Evolutionary conservation across 2,329 filamentous ascomycete species (phyloP), one percentile per base, ranked within the genome.

Genomic region (Xylaria sp.): DNA sequence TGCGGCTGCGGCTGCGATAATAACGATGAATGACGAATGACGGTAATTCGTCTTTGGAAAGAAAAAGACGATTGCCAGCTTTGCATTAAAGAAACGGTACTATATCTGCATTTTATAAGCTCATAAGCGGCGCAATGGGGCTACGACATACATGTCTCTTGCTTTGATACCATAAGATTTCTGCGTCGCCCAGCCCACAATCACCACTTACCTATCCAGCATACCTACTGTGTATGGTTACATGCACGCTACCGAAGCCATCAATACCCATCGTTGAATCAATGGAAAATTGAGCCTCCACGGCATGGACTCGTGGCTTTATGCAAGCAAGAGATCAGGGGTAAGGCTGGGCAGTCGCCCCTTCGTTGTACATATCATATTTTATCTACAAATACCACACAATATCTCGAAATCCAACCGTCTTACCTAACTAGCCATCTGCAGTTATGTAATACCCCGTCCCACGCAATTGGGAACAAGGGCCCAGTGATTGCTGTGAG

Each of bases 11-110:
- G 12, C 23, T 33, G 46, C 31, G 42, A 58, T 17, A 56, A 15
- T 64, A 64, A 66, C 54, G 64, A 66, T 54, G 17, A 66, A 53
- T 61, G 43, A 57, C n/a, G n/a, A 61, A 66, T 61, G 57, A 64
- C 23, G 21, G 50, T 51, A 11, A 21, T 54, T 54, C 31, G 23
- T 51, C 43, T 62, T 60, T 60, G 59, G 46, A 60, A 38, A 33
- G 45, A 57, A 62, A 40, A 47, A 49, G 33, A 47, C 33, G 19
- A 45, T 51, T 57, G 25, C 28, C 42, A n/a, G 42, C 38, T 23
- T 37, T 57, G 58, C 25, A 63, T n/a, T 40, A 58, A 49, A 11
- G 56, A 42, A 52, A 57, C n/a, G 35, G 40, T 35, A 12, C 12
- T 53, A 33, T 59, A 37, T 54, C 31, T 55, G 51, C 33, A 51